Conservation (phyloP, 805 yeast genomes). For the Grigorovia humatica region DNA sequence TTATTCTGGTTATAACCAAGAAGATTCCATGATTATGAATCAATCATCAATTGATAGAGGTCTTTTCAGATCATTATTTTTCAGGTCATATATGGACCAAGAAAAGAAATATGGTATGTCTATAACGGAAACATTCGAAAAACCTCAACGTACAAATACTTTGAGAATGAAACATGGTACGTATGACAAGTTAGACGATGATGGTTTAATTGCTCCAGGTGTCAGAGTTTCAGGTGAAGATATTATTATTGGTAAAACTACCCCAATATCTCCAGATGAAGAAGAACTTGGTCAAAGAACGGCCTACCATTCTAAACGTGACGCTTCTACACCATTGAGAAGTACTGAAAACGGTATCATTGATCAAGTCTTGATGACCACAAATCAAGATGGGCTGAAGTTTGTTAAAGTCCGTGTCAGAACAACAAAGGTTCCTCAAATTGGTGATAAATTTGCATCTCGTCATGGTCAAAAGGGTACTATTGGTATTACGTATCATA, state of each 20-base stretch:
- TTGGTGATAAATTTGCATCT: slow-evolving; percentile 95
- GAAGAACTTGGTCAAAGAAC: slow-evolving; percentile 93
- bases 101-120: slow-evolving; percentile 98
- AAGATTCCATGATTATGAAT: slow-evolving; percentile 92
- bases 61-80: slow-evolving; percentile 89
- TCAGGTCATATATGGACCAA: slow-evolving; percentile 96
- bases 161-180: slow-evolving; percentile 95
- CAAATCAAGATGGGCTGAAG: slow-evolving; percentile 90
- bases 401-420: slow-evolving; percentile 82
- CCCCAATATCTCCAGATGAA: slow-evolving; percentile 98
- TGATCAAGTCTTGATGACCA: slow-evolving; percentile 96
- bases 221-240: slow-evolving; percentile 98
- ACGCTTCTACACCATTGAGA: slow-evolving; percentile 92
- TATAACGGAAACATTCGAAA: slow-evolving; percentile 94
- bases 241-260: slow-evolving; percentile 95
- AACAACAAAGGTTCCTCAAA: slow-evolving; percentile 94
- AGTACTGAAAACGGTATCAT: slow-evolving; percentile 96
- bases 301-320: slow-evolving; percentile 85
- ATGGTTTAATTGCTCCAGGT: slow-evolving; percentile 96
- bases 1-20: slow-evolving; percentile 97
- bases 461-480: slow-evolving; percentile 99
- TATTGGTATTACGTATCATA: slow-evolving; percentile 95
- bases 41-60: slow-evolving; percentile 93
- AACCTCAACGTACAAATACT: slow-evolving; percentile 91
- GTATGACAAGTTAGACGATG: slow-evolving; percentile 95